These are phyloP conservation scores for Sambucus nigra DNA, from an alignment of 129 eudicot species.

Conservation along the genomic window DNA sequence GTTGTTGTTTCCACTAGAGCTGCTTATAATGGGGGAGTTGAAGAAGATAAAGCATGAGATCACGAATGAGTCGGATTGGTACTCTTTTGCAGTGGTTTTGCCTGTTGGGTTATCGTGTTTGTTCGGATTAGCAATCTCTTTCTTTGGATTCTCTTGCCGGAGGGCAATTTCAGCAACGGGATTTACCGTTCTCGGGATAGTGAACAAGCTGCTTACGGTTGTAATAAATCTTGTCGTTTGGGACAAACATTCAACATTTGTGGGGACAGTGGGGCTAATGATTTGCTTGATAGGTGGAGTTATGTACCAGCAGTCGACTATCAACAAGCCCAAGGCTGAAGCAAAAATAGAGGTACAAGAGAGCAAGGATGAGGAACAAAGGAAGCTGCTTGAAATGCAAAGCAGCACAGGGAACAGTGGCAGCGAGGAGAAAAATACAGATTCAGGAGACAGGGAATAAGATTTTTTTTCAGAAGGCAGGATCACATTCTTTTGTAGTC, in stretches of 20 bases:
- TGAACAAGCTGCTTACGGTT: constrained; percentile 87
- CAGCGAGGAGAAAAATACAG: constrained; percentile 14
- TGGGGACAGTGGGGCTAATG: constrained; percentile 92
- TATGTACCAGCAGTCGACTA: constrained; percentile 88
- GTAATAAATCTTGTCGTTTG: constrained; percentile 86
- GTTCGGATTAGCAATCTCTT: constrained; percentile 93
- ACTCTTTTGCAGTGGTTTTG: constrained; percentile 67
- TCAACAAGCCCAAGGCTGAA: constrained; percentile 47
- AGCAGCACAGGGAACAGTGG: constrained; percentile 17
- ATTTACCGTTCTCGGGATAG: constrained; percentile 95
- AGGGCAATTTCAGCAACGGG: constrained; percentile 98
- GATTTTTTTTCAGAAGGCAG: constrained; percentile 7
- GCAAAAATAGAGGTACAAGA: constrained; percentile 33
- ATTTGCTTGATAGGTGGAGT: constrained; percentile 93
- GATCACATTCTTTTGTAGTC: constrained; percentile 7
- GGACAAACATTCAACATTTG: constrained; percentile 81
- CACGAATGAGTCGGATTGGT: constrained; percentile 77
- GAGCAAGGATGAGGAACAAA: constrained; percentile 57
- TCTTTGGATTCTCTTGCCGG: constrained; percentile 96
- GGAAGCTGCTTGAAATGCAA: constrained; percentile 75
- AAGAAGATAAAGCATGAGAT: constrained; percentile 89
- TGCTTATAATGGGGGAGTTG: constrained; percentile 87
- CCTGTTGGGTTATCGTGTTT: constrained; percentile 87
- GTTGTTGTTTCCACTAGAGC: constrained; percentile 79
- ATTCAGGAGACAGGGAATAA: constrained; percentile 29